Evolutionary conservation across 495 filamentous ascomycete species (phyloP).

Genomic region (Annulohypoxylon moriforme): DNA sequence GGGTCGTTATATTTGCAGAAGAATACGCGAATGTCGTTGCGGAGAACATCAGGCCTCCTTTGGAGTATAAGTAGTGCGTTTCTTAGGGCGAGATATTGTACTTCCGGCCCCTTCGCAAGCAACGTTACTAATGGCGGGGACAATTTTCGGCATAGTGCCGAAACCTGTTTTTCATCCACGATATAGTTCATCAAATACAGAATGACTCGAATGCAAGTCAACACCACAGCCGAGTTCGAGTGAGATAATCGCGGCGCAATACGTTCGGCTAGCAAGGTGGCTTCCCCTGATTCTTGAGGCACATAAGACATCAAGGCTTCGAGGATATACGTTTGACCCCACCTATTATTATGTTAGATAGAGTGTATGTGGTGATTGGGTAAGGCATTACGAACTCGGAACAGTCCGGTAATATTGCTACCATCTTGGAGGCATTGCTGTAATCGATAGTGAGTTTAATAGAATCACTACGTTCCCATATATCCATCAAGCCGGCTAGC

Average conservation of each 20-base stretch:
- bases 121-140: constrained; percentile 96
- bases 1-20: constrained; percentile 99
- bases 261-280: constrained; percentile 88
- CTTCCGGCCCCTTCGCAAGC: constrained; percentile 94
- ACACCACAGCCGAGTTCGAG: constrained; percentile 93
- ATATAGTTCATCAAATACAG: constrained; percentile 99
- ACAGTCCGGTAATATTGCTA: constrained; percentile 94
- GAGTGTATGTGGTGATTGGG: neutral
- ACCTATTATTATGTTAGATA: constrained; percentile 67
- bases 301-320: constrained; percentile 99
- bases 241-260: constrained; percentile 94
- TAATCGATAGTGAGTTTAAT: constrained; percentile 99
- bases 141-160: constrained; percentile 88
- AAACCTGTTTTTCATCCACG: constrained; percentile 88
- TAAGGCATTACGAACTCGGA: constrained; percentile 80
- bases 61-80: constrained; percentile 96
- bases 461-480: constrained; percentile 96
- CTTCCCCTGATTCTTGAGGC: constrained; percentile 89
- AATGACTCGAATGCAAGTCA: constrained; percentile 95
- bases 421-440: constrained; percentile 94
- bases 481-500: constrained; percentile 92
- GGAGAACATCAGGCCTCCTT: constrained; percentile 89
- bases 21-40: constrained; percentile 98
- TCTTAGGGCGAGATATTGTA: constrained; percentile 94
- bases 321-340: constrained; percentile 98